A percentile compares a stretch with the other conserved stretches of the same genome.
phyloP scores from a whole-genome alignment of 2,329 filamentous ascomycete species.

The Xylariomycetidae sp. region DNA sequence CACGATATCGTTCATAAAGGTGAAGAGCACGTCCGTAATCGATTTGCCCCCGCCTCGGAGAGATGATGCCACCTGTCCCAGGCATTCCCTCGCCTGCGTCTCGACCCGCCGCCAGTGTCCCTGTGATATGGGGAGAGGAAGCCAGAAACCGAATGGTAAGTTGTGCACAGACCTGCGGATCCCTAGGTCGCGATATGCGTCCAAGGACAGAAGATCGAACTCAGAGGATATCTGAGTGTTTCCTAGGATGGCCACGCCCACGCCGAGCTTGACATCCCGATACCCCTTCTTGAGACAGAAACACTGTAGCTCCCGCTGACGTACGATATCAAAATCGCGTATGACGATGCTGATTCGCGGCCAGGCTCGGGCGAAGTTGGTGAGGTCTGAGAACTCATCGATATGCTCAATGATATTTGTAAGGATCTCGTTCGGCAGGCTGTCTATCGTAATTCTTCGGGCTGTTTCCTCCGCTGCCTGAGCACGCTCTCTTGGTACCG shows the following conservation, averaged over 20 bases:
- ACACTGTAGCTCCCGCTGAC: constrained; percentile 39
- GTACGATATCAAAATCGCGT: constrained; percentile 29
- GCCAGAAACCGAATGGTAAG: constrained; percentile 35
- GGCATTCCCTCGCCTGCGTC: constrained; percentile 15
- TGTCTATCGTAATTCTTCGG: constrained; percentile 17
- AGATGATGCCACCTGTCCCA: constrained; percentile 21
- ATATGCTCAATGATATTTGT: constrained; percentile 28
- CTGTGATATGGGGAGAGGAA: constrained; percentile 39
- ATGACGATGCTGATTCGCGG: constrained; percentile 29
- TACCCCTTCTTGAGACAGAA: constrained; percentile 39
- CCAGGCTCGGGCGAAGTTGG: constrained; percentile 31
- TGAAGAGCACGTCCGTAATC: constrained; percentile 32
- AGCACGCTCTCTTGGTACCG: too few species aligned
- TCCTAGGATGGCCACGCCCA: constrained; percentile 31
- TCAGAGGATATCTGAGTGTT: constrained; percentile 34
- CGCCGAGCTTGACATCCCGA: constrained; percentile 32
- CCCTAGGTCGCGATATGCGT: constrained; percentile 30
- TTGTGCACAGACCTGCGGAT: constrained; percentile 37
- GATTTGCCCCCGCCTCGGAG: constrained; percentile 18
- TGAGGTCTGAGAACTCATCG: constrained; percentile 30
- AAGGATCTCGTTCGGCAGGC: constrained; percentile 35
- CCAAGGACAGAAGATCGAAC: constrained; percentile 41
- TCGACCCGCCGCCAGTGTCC: constrained; percentile 37
- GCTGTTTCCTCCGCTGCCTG: not conserved
- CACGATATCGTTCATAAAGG: constrained; percentile 46